These are phyloP conservation scores for Yamadazyma spencermartinsiae DNA, from an alignment of 1,139 yeast genomes.

Conservation along the genomic window DNA sequence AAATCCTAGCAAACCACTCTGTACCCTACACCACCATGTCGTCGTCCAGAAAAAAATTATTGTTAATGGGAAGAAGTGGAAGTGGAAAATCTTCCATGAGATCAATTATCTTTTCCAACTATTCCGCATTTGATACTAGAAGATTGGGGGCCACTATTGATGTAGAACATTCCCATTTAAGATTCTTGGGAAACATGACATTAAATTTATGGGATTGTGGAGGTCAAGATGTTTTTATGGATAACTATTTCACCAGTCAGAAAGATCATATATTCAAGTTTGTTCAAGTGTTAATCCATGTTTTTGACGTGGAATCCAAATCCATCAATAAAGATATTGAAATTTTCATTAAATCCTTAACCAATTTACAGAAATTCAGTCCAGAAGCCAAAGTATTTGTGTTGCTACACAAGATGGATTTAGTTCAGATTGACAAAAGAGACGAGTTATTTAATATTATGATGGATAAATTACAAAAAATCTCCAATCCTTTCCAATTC, in stretches of 20 bases:
- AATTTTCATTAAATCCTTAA: conserved; percentile 80
- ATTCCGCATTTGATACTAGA: conserved; percentile 94
- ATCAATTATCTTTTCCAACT: conserved; percentile 90
- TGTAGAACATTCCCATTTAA: conserved; percentile 91
- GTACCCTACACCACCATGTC: conserved; percentile 11
- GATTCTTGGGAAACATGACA: conserved; percentile 94
- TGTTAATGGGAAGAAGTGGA: conserved; percentile 86
- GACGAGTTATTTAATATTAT: conserved; percentile 80
- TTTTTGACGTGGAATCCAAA: conserved; percentile 92
- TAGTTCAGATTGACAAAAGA: conserved; percentile 84
- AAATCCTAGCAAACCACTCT: too few species aligned
- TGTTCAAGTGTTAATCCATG: conserved; percentile 97
- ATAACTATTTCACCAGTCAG: conserved; percentile 83
- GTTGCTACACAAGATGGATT: conserved; percentile 91
- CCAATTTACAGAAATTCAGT: conserved; percentile 78
- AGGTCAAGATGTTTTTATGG: conserved; percentile 96
- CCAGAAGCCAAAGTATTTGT: conserved; percentile 94
- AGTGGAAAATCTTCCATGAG: conserved; percentile 98
- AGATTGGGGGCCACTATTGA: conserved; percentile 96
- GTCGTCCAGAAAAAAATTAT: conserved; percentile 44
- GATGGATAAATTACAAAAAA: conserved; percentile 78
- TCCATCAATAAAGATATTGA: conserved; percentile 92
- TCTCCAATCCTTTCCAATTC: conserved; percentile 78
- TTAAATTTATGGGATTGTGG: conserved; percentile 98
- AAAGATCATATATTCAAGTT: conserved; percentile 90